Conservation (phyloP, 75 land plant species). For the Pinus taeda region DNA sequence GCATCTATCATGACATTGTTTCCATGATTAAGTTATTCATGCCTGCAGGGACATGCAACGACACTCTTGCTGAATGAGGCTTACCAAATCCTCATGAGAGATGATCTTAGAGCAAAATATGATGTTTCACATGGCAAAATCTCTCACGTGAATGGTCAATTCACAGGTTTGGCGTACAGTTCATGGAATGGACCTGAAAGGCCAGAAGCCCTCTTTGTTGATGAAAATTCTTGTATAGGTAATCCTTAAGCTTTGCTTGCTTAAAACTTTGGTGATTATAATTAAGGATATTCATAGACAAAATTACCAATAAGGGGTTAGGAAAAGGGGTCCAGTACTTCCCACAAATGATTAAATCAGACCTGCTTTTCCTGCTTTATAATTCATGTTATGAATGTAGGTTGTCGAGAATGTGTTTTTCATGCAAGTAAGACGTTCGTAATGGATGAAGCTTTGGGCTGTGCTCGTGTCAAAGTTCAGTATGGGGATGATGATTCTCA, state of each 20-base stretch:
- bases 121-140: background rate
- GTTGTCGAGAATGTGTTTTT: slow-evolving; percentile 64
- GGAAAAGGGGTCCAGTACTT: background rate
- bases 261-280: background rate
- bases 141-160: background rate
- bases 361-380: background rate
- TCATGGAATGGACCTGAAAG: background rate
- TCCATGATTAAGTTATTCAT: too few species aligned
- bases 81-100: slow-evolving; percentile 23
- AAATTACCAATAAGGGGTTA: background rate
- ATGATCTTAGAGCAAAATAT: background rate
- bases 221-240: slow-evolving; percentile 3
- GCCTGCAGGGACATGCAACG: slow-evolving; percentile 36
- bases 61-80: slow-evolving; percentile 42
- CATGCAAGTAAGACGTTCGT: slow-evolving; percentile 58
- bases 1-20: too few species aligned
- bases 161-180: slow-evolving; percentile 3
- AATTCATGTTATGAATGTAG: slow-evolving; percentile 23
- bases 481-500: slow-evolving; percentile 45
- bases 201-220: slow-evolving; percentile 8
- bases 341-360: background rate
- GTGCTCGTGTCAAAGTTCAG: slow-evolving; percentile 61
- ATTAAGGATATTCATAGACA: background rate
- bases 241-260: background rate
- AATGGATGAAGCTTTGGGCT: slow-evolving; percentile 58